Evolutionary conservation across 2,329 filamentous ascomycete genomes (phyloP).

Genomic region (Pseudocercospora fuligena): DNA sequence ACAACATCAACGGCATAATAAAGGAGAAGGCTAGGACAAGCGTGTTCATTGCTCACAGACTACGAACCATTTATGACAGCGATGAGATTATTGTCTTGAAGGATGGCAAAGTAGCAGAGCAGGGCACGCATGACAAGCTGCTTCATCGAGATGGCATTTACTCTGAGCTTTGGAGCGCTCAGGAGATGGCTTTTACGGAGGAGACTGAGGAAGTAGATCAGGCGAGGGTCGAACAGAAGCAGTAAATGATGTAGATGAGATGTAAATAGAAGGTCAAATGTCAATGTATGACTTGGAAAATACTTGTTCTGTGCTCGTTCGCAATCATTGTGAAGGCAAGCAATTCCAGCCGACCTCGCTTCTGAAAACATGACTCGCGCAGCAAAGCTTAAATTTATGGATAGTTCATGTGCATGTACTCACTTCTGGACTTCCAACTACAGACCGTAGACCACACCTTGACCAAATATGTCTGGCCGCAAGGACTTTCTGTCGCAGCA

Average conservation of each 20-base stretch:
- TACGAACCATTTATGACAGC: slow-evolving; percentile 92
- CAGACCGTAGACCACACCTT: background rate
- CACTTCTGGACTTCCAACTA: background rate
- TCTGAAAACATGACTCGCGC: background rate
- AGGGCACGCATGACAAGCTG: slow-evolving; percentile 83
- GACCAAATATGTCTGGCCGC: slow-evolving; percentile 60
- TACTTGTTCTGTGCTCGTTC: background rate
- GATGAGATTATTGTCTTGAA: slow-evolving; percentile 89
- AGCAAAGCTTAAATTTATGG: background rate
- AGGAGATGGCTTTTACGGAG: slow-evolving; percentile 46
- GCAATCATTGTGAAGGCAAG: no score
- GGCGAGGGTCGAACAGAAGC: background rate
- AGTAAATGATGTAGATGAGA: slow-evolving; percentile 19
- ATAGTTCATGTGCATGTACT: background rate
- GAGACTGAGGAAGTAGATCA: slow-evolving; percentile 30
- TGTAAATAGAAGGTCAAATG: slow-evolving; percentile 10
- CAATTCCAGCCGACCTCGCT: background rate
- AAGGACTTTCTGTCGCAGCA: slow-evolving; percentile 90
- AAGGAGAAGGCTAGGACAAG: slow-evolving; percentile 88
- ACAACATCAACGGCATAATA: slow-evolving; percentile 90
- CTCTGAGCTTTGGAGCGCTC: slow-evolving; percentile 79
- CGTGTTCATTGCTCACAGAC: slow-evolving; percentile 89
- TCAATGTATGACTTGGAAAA: no score
- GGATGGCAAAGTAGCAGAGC: slow-evolving; percentile 83
- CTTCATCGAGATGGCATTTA: slow-evolving; percentile 82